phyloP scores from a whole-genome alignment of 805 yeast species.

The Kodamaea nitidulidarum region DNA sequence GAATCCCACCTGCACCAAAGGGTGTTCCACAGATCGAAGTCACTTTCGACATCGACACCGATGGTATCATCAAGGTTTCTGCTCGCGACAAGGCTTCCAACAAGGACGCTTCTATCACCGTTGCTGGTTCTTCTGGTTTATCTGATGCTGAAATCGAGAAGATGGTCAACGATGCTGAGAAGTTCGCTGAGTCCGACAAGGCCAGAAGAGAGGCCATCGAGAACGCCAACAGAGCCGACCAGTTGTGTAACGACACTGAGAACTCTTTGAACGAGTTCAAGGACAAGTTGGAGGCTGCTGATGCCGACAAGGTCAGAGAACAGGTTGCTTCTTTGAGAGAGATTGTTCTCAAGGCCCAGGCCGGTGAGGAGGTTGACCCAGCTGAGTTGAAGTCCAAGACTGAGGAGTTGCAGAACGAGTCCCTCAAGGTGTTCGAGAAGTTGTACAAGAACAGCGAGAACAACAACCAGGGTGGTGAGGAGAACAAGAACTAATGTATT shows the following conservation, averaged over 20 bases:
- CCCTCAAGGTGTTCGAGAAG: conserved; percentile 75
- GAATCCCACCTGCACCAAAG: conserved; percentile 94
- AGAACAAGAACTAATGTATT: conserved; percentile 24
- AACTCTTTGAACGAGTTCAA: conserved; percentile 45
- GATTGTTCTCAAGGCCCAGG: conserved; percentile 59
- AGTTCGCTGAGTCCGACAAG: conserved; percentile 82
- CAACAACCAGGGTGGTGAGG: conserved; percentile 22
- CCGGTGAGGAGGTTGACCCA: conserved; percentile 59
- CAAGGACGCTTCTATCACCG: conserved; percentile 93
- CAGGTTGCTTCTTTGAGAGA: conserved; percentile 60
- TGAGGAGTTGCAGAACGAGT: conserved; percentile 69
- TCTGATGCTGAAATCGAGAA: conserved; percentile 86
- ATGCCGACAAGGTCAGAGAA: conserved; percentile 46
- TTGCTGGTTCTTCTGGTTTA: conserved; percentile 92
- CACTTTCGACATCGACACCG: conserved; percentile 94
- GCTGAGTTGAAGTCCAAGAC: conserved; percentile 67
- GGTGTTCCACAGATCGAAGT: conserved; percentile 95
- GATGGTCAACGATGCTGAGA: conserved; percentile 89
- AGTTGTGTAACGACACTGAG: conserved; percentile 56
- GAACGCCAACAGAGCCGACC: conserved; percentile 80
- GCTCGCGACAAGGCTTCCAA: conserved; percentile 91
- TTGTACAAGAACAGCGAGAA: conserved; percentile 31
- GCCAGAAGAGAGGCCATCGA: conserved; percentile 81
- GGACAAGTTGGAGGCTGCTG: conserved; percentile 44
- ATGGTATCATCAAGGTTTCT: conserved; percentile 93